Conservation (phyloP, 2,329 filamentous ascomycete genomes). For the Cadophora sp. region DNA sequence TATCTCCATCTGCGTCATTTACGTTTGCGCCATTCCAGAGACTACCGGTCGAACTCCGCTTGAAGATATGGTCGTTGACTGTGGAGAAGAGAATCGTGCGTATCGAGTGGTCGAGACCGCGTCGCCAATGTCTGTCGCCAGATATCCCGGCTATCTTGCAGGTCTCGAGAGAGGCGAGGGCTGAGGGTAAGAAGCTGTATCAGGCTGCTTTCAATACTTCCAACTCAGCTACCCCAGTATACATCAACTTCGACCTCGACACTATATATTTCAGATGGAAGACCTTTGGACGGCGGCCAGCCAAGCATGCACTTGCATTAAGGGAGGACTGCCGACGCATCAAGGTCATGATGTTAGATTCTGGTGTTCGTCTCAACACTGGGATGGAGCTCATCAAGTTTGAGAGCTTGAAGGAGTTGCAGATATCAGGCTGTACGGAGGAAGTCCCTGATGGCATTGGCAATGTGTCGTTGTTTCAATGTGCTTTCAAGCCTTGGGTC, state of each 20-base stretch:
- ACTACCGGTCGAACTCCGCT: conserved; percentile 18
- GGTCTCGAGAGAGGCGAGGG: conserved; percentile 11
- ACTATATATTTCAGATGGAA: conserved; percentile 16
- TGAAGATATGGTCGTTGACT: conserved; percentile 19
- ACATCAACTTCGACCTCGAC: conserved; percentile 24
- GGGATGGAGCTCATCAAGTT: conserved; percentile 19
- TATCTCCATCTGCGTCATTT: background rate
- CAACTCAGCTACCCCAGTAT: conserved; percentile 1
- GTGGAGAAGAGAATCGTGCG: conserved; percentile 18
- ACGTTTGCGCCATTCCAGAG: conserved; percentile 8
- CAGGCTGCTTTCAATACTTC: conserved; percentile 14
- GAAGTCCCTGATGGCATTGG: conserved; percentile 1
- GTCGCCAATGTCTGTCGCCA: conserved; percentile 12
- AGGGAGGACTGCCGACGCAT: conserved; percentile 11
- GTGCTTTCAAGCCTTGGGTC: conserved; percentile 9
- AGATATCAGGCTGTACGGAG: conserved; percentile 18
- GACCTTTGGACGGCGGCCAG: conserved; percentile 17
- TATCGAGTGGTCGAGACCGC: conserved; percentile 17
- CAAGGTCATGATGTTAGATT: conserved; percentile 13
- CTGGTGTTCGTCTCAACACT: conserved; percentile 12
- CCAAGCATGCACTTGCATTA: conserved; percentile 10
- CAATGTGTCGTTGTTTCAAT: background rate
- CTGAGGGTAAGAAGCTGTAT: conserved; percentile 18
- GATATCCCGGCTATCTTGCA: conserved; percentile 13
- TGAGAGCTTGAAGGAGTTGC: conserved; percentile 18